Conservation (phyloP, 768 basidiomycete genomes). For the Pleurotus tuoliensis region DNA sequence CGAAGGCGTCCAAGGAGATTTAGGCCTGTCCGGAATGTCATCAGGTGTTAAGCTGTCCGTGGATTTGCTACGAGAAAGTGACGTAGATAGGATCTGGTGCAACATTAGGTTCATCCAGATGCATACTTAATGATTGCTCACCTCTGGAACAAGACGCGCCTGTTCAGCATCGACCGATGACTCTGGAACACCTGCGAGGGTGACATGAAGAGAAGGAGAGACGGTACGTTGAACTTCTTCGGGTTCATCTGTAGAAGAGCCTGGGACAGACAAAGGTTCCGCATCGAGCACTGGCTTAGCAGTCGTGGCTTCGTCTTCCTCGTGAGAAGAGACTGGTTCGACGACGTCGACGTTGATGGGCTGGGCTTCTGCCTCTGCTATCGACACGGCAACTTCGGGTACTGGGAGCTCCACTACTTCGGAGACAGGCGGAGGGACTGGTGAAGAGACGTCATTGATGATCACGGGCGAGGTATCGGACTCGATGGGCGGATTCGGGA, state of each 20-base stretch:
- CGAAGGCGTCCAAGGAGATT: conserved; percentile 23
- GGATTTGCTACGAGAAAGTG: conserved; percentile 1
- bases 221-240: neutral
- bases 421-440: too few relatives aligned
- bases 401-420: too few relatives aligned
- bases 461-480: too few relatives aligned
- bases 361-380: too few relatives aligned
- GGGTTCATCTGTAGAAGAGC: neutral
- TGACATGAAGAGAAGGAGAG: conserved; percentile 1
- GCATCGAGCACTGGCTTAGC: neutral
- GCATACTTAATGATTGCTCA: neutral
- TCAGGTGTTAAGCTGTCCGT: conserved; percentile 2
- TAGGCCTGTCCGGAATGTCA: conserved; percentile 15
- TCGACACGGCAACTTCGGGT: too few relatives aligned
- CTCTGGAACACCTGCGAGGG: neutral
- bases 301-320: neutral
- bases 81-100: neutral
- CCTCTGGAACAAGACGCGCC: neutral
- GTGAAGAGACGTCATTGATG: too few relatives aligned
- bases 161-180: neutral
- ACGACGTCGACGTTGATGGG: too few relatives aligned
- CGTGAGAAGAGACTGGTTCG: neutral
- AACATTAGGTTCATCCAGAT: neutral
- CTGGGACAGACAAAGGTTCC: neutral
- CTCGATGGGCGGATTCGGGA: neutral